A percentile compares a stretch with the other conserved stretches of the same genome.
phyloP scores from a whole-genome alignment of 257 asterid species.

The Leonotis leonurus region DNA sequence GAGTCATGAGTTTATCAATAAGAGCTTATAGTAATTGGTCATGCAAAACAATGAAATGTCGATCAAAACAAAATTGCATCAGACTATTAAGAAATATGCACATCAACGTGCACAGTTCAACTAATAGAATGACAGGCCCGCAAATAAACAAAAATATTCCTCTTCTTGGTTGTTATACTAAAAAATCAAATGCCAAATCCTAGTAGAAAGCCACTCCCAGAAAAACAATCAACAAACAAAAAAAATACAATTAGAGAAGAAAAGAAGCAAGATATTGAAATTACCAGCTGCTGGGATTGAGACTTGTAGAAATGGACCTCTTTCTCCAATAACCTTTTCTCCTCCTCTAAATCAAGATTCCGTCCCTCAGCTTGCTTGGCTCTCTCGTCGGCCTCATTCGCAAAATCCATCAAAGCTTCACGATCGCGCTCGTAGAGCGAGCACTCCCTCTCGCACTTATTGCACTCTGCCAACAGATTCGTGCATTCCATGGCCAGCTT shows the following conservation, averaged over 20 bases:
- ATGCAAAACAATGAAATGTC: not conserved
- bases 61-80: not conserved
- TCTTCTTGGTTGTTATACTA: not conserved
- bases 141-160: not conserved
- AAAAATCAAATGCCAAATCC: not conserved
- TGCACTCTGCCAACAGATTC: slow-evolving; percentile 56
- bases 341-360: slow-evolving; percentile 56
- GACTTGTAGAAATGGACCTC: slow-evolving; percentile 45
- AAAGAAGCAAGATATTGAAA: slow-evolving; percentile 2
- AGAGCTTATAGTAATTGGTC: not conserved
- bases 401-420: slow-evolving; percentile 92
- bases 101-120: not conserved
- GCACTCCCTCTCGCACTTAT: slow-evolving; percentile 92
- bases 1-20: not conserved
- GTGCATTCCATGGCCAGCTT: slow-evolving; percentile 72
- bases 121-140: not conserved
- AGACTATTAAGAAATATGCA: not conserved
- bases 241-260: not conserved
- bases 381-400: slow-evolving; percentile 88
- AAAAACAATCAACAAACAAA: not conserved
- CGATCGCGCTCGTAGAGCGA: slow-evolving; percentile 81
- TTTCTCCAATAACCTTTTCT: slow-evolving; percentile 43
- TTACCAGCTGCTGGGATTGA: slow-evolving; percentile 43
- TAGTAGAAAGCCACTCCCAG: not conserved
- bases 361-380: slow-evolving; percentile 74